A percentile compares a stretch with the other conserved stretches of the same genome.
Evolutionary conservation across 1,139 yeast species (phyloP).

Genomic region (Suhomyces chickasaworum): DNA sequence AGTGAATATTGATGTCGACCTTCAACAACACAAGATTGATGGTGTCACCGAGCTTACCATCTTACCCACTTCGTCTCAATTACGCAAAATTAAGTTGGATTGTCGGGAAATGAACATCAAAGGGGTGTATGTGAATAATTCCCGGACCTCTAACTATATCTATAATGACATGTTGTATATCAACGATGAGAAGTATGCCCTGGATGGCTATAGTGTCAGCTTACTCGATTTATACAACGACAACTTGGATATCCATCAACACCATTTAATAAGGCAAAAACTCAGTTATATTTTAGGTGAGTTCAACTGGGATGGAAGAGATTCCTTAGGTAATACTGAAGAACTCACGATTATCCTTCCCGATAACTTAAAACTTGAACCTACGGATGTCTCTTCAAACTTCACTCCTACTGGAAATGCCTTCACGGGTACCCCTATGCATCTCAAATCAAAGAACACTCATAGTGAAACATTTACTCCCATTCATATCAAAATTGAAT

Average conservation of each 20-base stretch:
- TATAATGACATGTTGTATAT: constrained; percentile 44
- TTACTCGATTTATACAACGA: constrained; percentile 47
- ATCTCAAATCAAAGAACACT: constrained; percentile 36
- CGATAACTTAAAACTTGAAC: constrained; percentile 61
- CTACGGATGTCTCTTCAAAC: constrained; percentile 54
- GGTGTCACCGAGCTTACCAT: constrained; percentile 86
- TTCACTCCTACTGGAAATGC: constrained; percentile 48
- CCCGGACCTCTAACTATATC: constrained; percentile 36
- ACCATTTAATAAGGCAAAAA: constrained; percentile 64
- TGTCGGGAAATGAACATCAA: constrained; percentile 75
- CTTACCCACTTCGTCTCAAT: constrained; percentile 63
- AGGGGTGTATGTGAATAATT: constrained; percentile 60
- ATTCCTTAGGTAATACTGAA: constrained; percentile 54
- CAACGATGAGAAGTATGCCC: constrained; percentile 32
- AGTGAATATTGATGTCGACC: constrained; percentile 66
- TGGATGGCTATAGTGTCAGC: constrained; percentile 29
- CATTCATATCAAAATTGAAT: constrained; percentile 68
- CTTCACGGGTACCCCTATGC: constrained; percentile 41
- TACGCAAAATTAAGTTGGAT: constrained; percentile 69
- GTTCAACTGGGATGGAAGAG: constrained; percentile 37
- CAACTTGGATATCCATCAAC: constrained; percentile 55
- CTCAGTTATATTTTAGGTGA: constrained; percentile 64
- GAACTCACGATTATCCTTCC: constrained; percentile 77
- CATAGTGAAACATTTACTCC: constrained; percentile 62
- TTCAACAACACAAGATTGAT: constrained; percentile 50